These are phyloP conservation scores for Penicillium palitans DNA, from an alignment of 2,329 filamentous ascomycete species.

Conservation along the genomic window DNA sequence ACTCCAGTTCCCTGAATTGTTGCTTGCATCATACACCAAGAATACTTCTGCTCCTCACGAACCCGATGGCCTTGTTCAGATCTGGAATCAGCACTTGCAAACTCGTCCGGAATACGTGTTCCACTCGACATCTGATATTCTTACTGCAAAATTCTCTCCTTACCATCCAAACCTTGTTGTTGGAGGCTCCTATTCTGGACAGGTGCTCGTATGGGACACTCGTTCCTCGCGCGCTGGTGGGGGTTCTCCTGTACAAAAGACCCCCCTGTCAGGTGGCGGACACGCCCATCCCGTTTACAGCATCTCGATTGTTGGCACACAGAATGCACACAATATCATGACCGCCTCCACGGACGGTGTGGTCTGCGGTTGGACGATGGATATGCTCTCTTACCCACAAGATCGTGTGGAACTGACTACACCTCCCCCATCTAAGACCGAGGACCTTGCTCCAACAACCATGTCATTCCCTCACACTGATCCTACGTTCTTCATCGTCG, in stretches of 20 bases:
- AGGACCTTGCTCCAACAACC: conserved; percentile 91
- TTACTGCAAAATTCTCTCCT: conserved; percentile 96
- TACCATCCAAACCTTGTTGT: conserved; percentile 97
- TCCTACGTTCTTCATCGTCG: conserved; percentile 95
- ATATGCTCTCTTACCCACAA: conserved; percentile 96
- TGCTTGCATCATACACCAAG: conserved; percentile 95
- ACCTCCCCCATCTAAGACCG: conserved; percentile 82
- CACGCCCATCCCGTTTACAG: conserved; percentile 97
- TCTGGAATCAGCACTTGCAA: conserved; percentile 96
- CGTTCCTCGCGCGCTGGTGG: conserved; percentile 72
- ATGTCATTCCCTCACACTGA: conserved; percentile 94
- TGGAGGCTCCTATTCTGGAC: conserved; percentile 93
- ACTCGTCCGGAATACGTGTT: conserved; percentile 95
- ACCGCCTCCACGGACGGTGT: conserved; percentile 96
- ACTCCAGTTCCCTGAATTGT: conserved; percentile 74
- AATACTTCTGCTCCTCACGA: conserved; percentile 93
- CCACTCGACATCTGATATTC: conserved; percentile 90
- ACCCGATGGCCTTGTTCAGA: conserved; percentile 86
- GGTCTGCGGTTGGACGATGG: conserved; percentile 95
- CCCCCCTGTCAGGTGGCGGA: conserved; percentile 87
- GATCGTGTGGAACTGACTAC: conserved; percentile 87
- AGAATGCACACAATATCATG: conserved; percentile 98
- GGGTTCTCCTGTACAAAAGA: conserved; percentile 82
- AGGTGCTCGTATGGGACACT: conserved; percentile 96
- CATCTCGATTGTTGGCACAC: conserved; percentile 92